phyloP scores from a whole-genome alignment of 1,284 basidiomycete species.

The Trichosporon sp. region DNA sequence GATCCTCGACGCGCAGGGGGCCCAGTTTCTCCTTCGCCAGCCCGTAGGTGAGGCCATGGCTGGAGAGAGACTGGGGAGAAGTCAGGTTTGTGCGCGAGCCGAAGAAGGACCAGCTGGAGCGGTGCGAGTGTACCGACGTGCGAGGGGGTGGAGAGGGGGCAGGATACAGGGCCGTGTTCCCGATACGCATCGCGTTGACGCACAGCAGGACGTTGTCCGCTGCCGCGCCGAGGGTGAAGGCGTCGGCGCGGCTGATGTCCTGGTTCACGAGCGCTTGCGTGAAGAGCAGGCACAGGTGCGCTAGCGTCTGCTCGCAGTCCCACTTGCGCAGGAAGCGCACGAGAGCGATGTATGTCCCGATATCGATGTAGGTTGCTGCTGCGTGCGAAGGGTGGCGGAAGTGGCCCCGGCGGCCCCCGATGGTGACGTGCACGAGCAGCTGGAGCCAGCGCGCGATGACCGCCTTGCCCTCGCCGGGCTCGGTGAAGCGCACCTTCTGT shows the following conservation, averaged over 20 bases:
- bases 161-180: slow-evolving; percentile 1
- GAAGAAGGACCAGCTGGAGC: background rate
- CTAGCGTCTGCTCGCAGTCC: slow-evolving; percentile 12
- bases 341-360: slow-evolving; percentile 10
- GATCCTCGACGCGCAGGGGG: background rate
- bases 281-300: slow-evolving; percentile 13
- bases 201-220: slow-evolving; percentile 12
- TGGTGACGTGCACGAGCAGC: background rate
- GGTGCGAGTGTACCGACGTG: background rate
- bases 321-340: slow-evolving; percentile 7
- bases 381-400: slow-evolving; percentile 12
- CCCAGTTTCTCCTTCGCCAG: background rate
- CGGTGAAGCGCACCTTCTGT: background rate
- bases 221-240: background rate
- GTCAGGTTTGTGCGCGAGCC: background rate
- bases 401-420: slow-evolving; percentile 8
- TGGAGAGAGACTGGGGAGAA: background rate
- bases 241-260: background rate
- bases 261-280: slow-evolving; percentile 17
- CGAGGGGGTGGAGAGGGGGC: background rate
- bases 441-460: slow-evolving; percentile 11
- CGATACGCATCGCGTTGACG: slow-evolving; percentile 13
- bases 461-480: slow-evolving; percentile 9
- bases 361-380: slow-evolving; percentile 4
- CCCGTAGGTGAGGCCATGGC: background rate